Evolutionary conservation across 306 rosid genomes (phyloP).

Genomic region (Calophaca sinica): DNA sequence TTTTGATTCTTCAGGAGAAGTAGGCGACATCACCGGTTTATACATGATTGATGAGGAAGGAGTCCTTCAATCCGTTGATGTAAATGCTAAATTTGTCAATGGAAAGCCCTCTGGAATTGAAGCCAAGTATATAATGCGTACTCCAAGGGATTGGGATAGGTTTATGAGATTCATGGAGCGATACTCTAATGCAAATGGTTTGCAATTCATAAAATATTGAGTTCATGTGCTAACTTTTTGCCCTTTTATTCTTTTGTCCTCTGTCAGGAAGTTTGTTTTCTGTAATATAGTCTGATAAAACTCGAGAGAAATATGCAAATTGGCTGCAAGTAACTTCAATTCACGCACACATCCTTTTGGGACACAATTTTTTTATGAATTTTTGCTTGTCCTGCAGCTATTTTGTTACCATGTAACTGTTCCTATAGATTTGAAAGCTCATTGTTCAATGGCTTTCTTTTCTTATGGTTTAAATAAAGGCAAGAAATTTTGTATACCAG

Average conservation of each 20-base stretch:
- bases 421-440: conserved; percentile 36
- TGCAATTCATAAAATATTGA: conserved; percentile 85
- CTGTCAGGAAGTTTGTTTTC: conserved; percentile 45
- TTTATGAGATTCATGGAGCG: conserved; percentile 99
- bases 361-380: conserved; percentile 25
- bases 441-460: conserved; percentile 38
- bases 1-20: conserved; percentile 93
- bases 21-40: conserved; percentile 95
- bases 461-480: conserved; percentile 24
- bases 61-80: conserved; percentile 90
- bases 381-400: conserved; percentile 46
- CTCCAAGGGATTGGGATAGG: conserved; percentile 90
- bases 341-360: conserved; percentile 42
- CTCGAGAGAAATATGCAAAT: conserved; percentile 39
- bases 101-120: conserved; percentile 93
- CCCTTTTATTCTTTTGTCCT: conserved; percentile 42
- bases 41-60: conserved; percentile 99
- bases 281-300: conserved; percentile 34
- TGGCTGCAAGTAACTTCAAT: conserved; percentile 45
- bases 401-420: conserved; percentile 26
- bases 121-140: conserved; percentile 92
- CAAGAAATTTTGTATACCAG: conserved; percentile 10
- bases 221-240: conserved; percentile 43
- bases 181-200: conserved; percentile 80
- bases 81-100: conserved; percentile 88